A percentile compares a stretch with the other conserved stretches of the same genome.
Evolutionary conservation across 768 basidiomycete species (phyloP).

Genomic region (Tephrocybe sp.): DNA sequence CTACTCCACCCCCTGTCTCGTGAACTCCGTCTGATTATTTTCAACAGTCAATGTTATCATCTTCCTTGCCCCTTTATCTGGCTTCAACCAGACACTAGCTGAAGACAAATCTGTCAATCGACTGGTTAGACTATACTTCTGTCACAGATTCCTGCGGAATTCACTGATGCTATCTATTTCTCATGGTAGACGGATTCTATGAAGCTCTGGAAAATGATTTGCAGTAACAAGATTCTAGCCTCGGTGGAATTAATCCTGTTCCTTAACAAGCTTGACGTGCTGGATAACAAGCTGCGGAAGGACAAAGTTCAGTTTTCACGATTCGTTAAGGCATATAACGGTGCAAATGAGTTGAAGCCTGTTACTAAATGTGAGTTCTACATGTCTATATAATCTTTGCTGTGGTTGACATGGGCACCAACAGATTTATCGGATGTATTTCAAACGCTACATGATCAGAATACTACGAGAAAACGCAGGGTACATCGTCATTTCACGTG

Average conservation of each 20-base stretch:
- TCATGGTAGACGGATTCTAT: constrained; percentile 49
- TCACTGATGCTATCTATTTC: neutral
- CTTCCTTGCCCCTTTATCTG: constrained; percentile 63
- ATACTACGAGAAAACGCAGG: constrained; percentile 43
- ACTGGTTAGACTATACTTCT: constrained; percentile 37
- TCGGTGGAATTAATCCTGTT: constrained; percentile 56
- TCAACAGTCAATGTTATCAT: constrained; percentile 57
- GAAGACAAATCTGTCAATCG: constrained; percentile 61
- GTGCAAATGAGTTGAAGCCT: constrained; percentile 47
- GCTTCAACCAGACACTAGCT: constrained; percentile 60
- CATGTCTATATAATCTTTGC: constrained; percentile 3
- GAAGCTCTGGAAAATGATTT: constrained; percentile 57
- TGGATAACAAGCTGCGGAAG: constrained; percentile 48
- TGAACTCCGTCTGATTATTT: constrained; percentile 1
- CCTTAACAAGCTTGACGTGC: constrained; percentile 62
- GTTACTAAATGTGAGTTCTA: constrained; percentile 49
- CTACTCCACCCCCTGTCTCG: neutral
- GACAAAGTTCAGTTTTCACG: constrained; percentile 48
- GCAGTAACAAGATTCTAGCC: constrained; percentile 53
- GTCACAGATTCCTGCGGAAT: neutral
- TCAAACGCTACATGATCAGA: constrained; percentile 43
- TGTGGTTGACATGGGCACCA: neutral
- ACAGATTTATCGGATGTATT: constrained; percentile 54
- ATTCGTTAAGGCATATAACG: constrained; percentile 53
- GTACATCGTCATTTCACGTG: constrained; percentile 56